phyloP scores from a whole-genome alignment of 139 green algal species.

The Chlorella sp. region DNA sequence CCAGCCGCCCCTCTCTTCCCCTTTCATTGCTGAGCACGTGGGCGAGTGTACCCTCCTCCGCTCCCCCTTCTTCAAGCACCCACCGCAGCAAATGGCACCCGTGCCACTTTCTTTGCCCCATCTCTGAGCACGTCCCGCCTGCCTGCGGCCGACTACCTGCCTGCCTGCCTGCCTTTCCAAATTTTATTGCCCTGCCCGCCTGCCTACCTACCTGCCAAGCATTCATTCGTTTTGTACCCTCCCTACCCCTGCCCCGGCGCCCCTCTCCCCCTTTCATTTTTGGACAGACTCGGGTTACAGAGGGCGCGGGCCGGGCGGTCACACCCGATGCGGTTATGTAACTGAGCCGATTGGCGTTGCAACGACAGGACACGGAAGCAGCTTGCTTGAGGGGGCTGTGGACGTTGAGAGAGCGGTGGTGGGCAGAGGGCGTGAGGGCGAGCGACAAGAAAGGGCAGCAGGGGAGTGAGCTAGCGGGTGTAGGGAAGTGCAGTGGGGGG shows the following conservation, averaged over 20 bases:
- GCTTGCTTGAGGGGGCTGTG: too few species aligned
- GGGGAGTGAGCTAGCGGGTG: too few species aligned
- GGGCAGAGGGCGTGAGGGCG: too few species aligned
- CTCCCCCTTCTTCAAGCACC: background rate
- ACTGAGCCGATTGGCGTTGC: too few species aligned
- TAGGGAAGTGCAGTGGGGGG: too few species aligned
- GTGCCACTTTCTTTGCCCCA: background rate
- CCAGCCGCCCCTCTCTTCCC: background rate
- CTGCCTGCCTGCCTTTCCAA: background rate
- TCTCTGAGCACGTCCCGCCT: too few species aligned
- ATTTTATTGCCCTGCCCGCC: background rate
- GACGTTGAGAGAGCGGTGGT: too few species aligned
- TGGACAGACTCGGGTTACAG: background rate
- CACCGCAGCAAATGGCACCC: too few species aligned
- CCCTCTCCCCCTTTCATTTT: background rate
- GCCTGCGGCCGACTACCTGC: background rate
- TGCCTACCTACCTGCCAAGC: background rate
- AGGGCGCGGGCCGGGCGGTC: background rate
- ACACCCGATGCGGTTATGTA: too few species aligned
- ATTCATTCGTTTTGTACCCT: background rate
- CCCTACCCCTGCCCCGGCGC: background rate
- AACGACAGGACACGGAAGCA: too few species aligned
- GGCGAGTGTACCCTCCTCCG: background rate
- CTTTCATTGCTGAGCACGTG: background rate
- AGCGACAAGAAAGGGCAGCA: too few species aligned